A percentile compares a stretch with the other conserved stretches of the same genome.
These are phyloP conservation scores for Tephrocybe rancida DNA, from an alignment of 768 basidiomycete genomes.

Conservation along the genomic window DNA sequence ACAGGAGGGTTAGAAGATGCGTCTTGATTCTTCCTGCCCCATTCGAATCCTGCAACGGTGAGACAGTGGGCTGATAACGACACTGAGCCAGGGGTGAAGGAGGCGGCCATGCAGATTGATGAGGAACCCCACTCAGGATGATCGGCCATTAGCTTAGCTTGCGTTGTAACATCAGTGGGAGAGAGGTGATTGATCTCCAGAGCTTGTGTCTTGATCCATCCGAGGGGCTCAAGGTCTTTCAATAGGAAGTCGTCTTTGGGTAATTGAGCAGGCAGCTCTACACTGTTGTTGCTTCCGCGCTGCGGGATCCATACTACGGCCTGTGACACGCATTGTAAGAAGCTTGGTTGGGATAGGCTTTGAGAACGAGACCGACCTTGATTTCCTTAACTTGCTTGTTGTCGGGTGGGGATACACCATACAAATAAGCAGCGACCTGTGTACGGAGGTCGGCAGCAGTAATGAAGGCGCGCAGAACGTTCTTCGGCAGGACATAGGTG, in stretches of 20 bases:
- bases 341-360: not conserved
- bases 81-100: slow-evolving; percentile 98
- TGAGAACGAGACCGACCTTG: slow-evolving; percentile 54
- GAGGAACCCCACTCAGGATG: slow-evolving; percentile 95
- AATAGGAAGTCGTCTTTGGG: slow-evolving; percentile 95
- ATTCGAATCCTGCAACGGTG: slow-evolving; percentile 93
- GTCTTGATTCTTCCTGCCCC: slow-evolving; percentile 94
- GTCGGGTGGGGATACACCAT: slow-evolving; percentile 90
- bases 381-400: slow-evolving; percentile 99
- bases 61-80: slow-evolving; percentile 92
- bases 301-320: slow-evolving; percentile 98
- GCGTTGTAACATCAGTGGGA: slow-evolving; percentile 90
- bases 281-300: slow-evolving; percentile 90
- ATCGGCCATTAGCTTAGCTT: slow-evolving; percentile 96
- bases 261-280: slow-evolving; percentile 87
- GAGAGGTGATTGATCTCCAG: slow-evolving; percentile 91
- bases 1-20: slow-evolving; percentile 80
- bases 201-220: slow-evolving; percentile 97
- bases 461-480: slow-evolving; percentile 92
- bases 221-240: slow-evolving; percentile 92
- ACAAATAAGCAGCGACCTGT: slow-evolving; percentile 93
- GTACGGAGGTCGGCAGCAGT: slow-evolving; percentile 92
- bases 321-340: slow-evolving; percentile 25
- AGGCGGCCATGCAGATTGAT: slow-evolving; percentile 90
- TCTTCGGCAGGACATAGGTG: slow-evolving; percentile 98